Percentiles rank a stretch among this genome's conserved stretches.
Conservation (phyloP, 1,139 yeast species). For the Torulaspora globosa region DNA sequence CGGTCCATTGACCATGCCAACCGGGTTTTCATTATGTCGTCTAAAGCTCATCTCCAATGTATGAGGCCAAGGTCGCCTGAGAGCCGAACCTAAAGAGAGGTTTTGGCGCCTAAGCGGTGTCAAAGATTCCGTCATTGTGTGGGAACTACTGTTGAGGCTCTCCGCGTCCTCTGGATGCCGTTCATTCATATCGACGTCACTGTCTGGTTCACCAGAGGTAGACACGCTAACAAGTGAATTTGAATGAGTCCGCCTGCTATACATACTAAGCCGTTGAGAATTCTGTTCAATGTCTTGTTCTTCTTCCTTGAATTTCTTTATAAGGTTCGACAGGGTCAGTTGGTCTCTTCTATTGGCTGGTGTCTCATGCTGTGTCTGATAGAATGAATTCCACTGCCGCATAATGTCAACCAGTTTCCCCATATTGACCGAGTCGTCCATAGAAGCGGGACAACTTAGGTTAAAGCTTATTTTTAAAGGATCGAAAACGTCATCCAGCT, state of each 20-base stretch:
- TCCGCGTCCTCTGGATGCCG: conserved; percentile 19
- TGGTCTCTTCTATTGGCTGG: conserved; percentile 1
- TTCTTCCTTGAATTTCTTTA: conserved; percentile 1
- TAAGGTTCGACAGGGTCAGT: neutral
- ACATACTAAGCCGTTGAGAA: conserved; percentile 7
- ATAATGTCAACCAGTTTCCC: conserved; percentile 24
- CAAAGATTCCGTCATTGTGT: conserved; percentile 17
- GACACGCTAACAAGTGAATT: conserved; percentile 19
- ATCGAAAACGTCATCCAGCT: conserved; percentile 41
- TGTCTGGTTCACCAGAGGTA: conserved; percentile 21
- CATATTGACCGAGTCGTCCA: conserved; percentile 14
- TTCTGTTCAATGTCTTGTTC: conserved; percentile 3
- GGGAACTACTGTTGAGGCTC: conserved; percentile 27
- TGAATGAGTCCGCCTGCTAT: conserved; percentile 15
- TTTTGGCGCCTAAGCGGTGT: conserved; percentile 7
- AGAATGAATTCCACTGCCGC: conserved; percentile 23
- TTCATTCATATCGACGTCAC: conserved; percentile 33
- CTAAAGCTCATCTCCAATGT: conserved; percentile 6
- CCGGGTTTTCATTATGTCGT: conserved; percentile 6
- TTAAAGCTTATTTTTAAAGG: conserved; percentile 11
- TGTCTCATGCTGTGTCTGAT: conserved; percentile 7
- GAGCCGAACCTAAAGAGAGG: conserved; percentile 4
- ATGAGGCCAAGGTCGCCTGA: conserved; percentile 9
- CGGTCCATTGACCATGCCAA: conserved; percentile 7
- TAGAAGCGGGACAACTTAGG: conserved; percentile 11